Base-by-base conservation (phyloP, 495 filamentous ascomycete genomes). In the Penicillium atrosanguineum region DNA sequence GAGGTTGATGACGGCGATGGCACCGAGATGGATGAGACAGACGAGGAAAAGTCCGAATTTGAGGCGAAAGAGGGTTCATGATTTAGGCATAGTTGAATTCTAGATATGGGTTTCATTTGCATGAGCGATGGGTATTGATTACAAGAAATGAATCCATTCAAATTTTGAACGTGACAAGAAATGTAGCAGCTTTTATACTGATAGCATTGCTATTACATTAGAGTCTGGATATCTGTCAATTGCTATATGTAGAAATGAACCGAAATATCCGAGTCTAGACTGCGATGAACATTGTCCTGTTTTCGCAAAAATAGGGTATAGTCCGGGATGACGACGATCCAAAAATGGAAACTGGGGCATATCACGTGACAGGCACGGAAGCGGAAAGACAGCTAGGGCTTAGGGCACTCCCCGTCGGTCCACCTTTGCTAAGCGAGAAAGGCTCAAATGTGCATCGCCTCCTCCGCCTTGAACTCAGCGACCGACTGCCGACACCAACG, bases 401-500 rank as follows among this genome's bases (percentile, higher is more conserved):
- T 71, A 74, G 71, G 71, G 69, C 60, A 71, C 14, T 53, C 52
- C 44, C 40, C 48, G 39, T 56, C 58, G 59, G 56, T 64, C 69
- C 69, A 69, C 67, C 67, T 62, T 65, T 66, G 60, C 71, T 76
- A 75, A 76, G 73, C 73, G 73, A 76, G 73, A 72, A 69, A 66
- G 67, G 54, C 65, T 72, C 66, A 76, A 68, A 74, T 72, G 75
- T 69, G 60, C 69, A 69, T 65, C 62, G 70, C 61, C 67, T 70
- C 67, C 67, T 69, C 64, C 69, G 67, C 68, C 66, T 62, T 63
- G 67, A 71, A 67, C 68, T 57, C 63, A 69, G 70, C 70, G 73
- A 78, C 70, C 69, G 73, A 74, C 69, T 69, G 65, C 71, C 65
- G 71, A 70, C 67, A 74, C 63, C 75, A 72, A 78, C 73, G 71